Percentiles rank a stretch among this genome's conserved stretches.
These are phyloP conservation scores for Panicum hallii DNA, from an alignment of 202 grass and related monocot species.

Conservation along the genomic window DNA sequence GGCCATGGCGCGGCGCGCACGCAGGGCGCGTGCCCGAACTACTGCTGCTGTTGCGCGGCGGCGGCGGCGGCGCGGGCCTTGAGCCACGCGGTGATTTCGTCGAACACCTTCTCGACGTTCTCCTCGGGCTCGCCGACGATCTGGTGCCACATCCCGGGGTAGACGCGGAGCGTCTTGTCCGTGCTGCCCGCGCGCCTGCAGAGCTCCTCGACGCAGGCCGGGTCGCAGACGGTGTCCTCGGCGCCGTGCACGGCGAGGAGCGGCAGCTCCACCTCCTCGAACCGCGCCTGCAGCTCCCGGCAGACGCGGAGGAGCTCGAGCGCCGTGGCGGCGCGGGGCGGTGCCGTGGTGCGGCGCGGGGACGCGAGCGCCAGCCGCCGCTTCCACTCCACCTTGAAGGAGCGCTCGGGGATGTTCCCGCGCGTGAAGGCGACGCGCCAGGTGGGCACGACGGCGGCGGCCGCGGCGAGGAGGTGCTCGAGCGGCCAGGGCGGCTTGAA, in stretches of 20 bases:
- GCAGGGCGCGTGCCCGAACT: constrained; percentile 15
- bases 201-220: constrained; percentile 79
- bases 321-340: constrained; percentile 77
- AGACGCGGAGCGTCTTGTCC: constrained; percentile 81
- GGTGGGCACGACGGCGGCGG: constrained; percentile 66
- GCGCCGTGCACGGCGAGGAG: constrained; percentile 80
- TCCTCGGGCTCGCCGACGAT: constrained; percentile 85
- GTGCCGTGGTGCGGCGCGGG: constrained; percentile 57
- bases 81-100: constrained; percentile 77
- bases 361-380: constrained; percentile 60
- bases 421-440: constrained; percentile 81
- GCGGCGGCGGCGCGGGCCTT: constrained; percentile 17
- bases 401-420: constrained; percentile 74
- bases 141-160: constrained; percentile 97
- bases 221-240: constrained; percentile 80
- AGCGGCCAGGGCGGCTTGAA: constrained; percentile 92
- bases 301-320: constrained; percentile 88
- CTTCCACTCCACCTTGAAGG: constrained; percentile 96
- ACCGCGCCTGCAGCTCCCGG: constrained; percentile 73
- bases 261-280: constrained; percentile 81
- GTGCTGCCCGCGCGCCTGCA: constrained; percentile 68
- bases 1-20: background rate
- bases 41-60: background rate
- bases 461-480: constrained; percentile 75
- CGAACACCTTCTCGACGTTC: constrained; percentile 85